Evolutionary conservation across 805 yeast genomes (phyloP).

Genomic region (Peterozyma toletana): DNA sequence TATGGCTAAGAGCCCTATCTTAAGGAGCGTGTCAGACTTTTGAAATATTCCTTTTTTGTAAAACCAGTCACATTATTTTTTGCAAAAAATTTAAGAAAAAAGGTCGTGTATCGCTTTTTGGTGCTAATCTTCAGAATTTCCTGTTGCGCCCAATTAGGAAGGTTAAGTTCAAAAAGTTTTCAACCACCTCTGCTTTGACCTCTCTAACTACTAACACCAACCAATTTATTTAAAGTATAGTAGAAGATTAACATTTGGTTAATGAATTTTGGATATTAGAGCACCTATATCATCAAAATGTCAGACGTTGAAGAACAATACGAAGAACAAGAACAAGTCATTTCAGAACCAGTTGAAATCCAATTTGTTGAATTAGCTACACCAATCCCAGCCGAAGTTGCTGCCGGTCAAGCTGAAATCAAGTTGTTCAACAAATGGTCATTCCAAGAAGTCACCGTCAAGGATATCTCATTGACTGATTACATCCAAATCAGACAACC

Average conservation of each 20-base stretch:
- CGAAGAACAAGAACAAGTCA: constrained; percentile 54
- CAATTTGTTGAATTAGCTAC: constrained; percentile 86
- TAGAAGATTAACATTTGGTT: neutral
- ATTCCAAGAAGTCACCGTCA: constrained; percentile 93
- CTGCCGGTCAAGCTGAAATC: constrained; percentile 92
- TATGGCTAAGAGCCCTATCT: too few species aligned
- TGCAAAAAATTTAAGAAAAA: too few species aligned
- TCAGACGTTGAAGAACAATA: constrained; percentile 75
- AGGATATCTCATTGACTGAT: constrained; percentile 97
- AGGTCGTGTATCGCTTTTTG: neutral
- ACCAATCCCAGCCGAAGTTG: constrained; percentile 93
- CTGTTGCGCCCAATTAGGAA: constrained; percentile 4
- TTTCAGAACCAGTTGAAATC: constrained; percentile 77
- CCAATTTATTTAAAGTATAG: neutral
- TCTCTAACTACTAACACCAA: neutral
- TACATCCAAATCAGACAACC: constrained; percentile 98
- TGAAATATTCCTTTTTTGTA: too few species aligned
- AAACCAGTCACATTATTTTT: too few species aligned
- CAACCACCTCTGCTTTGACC: neutral
- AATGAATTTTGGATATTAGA: too few species aligned
- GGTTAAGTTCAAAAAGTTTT: constrained; percentile 3
- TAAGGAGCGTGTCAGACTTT: too few species aligned
- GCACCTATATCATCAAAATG: constrained; percentile 36
- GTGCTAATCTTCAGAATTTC: neutral
- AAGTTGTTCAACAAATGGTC: constrained; percentile 99